Percentiles rank a stretch among this genome's conserved stretches.
Evolutionary conservation across 306 rosid species (phyloP).

Genomic region (Quillaja saponaria): DNA sequence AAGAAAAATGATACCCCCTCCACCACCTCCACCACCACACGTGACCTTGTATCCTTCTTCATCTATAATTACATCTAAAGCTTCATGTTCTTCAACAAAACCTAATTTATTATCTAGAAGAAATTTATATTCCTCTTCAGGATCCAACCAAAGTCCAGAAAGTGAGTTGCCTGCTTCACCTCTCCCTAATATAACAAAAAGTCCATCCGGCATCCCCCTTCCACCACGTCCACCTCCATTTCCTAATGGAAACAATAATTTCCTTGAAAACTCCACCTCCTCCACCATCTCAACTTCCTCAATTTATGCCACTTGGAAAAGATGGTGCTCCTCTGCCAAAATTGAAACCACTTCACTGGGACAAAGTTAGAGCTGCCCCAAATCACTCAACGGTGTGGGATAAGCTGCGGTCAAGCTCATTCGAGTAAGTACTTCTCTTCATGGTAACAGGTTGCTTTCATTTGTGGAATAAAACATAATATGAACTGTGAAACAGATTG

Average conservation of each 20-base stretch:
- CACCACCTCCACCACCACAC: constrained; percentile 40
- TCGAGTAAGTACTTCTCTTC: constrained; percentile 67
- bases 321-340: constrained; percentile 79
- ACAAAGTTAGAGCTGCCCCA: constrained; percentile 93
- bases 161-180: constrained; percentile 37
- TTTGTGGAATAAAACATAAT: constrained; percentile 8
- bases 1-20: constrained; percentile 24
- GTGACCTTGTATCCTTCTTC: constrained; percentile 47
- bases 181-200: constrained; percentile 30
- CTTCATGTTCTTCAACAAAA: constrained; percentile 57
- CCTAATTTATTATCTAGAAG: constrained; percentile 51
- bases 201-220: constrained; percentile 58
- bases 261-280: constrained; percentile 69
- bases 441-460: neutral
- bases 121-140: constrained; percentile 48
- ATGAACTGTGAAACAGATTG: constrained; percentile 56
- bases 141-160: constrained; percentile 41
- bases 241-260: constrained; percentile 29
- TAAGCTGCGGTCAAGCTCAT: constrained; percentile 85
- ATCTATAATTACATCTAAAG: constrained; percentile 44
- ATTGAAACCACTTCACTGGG: constrained; percentile 99
- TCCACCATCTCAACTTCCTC: constrained; percentile 72
- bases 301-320: constrained; percentile 63
- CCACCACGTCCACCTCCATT: constrained; percentile 87
- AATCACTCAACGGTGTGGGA: constrained; percentile 97